Base-by-base conservation (phyloP, 208 protist species). In the Trypanosoma rangeli region DNA sequence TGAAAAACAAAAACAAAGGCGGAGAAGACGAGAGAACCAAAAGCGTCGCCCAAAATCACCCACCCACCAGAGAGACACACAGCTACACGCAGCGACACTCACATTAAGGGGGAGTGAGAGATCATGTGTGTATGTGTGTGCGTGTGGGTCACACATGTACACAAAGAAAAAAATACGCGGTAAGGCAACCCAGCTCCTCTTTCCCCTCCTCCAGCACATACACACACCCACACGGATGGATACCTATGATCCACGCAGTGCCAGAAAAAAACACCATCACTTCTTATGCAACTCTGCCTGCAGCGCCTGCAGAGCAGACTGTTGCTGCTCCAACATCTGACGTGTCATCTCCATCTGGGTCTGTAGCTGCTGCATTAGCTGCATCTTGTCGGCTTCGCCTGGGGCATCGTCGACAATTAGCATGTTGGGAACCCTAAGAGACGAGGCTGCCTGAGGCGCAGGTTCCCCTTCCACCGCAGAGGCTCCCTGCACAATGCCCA, bases 251-350 rank as follows among this genome's bases (percentile, higher is more conserved):
- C n/a, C n/a, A n/a, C n/a, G n/a, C n/a, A n/a, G n/a, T n/a, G 54
- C 13, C 3, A 5, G 29, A 54, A 65, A 53, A 56, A 20, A 55
- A 22, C 24, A 48, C 0, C 24, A 24, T 70, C 35, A 70, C 42
- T 64, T 64, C 13, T 64, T 64, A 0, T 57, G 20, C 15, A 78
- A 10, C 35, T 73, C 66, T 1, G 73, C 57, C 29, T 71, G 67
- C 24, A 78, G 56, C 46, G 53, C 31, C 29, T 68, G 24, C 48
- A 73, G 73, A 39, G 67, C 67, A 1, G 42, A 46, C 39, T 78
- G 73, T 26, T 78, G 73, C 37, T 78, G 57, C 60, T 65, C 73
- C 22, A 78, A 37, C 66, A 78, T 78, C 37, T 16, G 31, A 22
- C 56, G 67, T 3, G 73, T 78, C 29, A 57, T 31, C 50, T 72